These are phyloP conservation scores for Linnemannia hyalina DNA, from an alignment of 192 early-diverging fungal species.

Conservation along the genomic window DNA sequence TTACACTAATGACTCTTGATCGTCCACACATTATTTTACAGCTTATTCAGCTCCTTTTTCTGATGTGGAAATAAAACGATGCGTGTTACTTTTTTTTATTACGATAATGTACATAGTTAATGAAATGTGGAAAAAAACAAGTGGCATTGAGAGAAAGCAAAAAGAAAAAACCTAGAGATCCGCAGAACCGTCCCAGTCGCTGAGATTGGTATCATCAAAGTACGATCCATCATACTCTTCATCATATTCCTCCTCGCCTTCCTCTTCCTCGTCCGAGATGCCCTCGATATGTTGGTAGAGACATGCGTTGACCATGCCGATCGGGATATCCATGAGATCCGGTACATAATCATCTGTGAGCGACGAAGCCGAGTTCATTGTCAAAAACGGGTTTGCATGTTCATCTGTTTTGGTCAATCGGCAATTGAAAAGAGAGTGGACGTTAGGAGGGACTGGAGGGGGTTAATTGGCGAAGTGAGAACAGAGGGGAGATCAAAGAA, in stretches of 20 bases:
- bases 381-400: slow-evolving; percentile 62
- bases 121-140: no score
- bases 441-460: not conserved
- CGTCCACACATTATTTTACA: no score
- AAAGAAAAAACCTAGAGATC: not conserved
- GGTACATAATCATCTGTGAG: slow-evolving; percentile 69
- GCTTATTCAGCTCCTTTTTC: no score
- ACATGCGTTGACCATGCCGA: slow-evolving; percentile 79
- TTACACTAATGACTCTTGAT: no score
- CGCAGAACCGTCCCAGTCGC: slow-evolving; percentile 40
- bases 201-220: slow-evolving; percentile 37
- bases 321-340: slow-evolving; percentile 75
- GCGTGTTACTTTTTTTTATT: no score
- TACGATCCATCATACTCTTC: slow-evolving; percentile 38
- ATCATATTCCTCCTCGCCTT: slow-evolving; percentile 25
- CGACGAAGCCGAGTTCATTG: slow-evolving; percentile 53
- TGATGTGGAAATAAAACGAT: no score
- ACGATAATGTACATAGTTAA: no score
- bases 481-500: not conserved
- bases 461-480: not conserved
- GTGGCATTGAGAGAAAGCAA: no score
- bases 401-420: slow-evolving; percentile 56
- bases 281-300: slow-evolving; percentile 71
- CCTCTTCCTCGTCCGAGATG: slow-evolving; percentile 53
- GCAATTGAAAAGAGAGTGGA: not conserved